phyloP scores from a whole-genome alignment of 768 basidiomycete genomes.

The Suillus brevipes region DNA sequence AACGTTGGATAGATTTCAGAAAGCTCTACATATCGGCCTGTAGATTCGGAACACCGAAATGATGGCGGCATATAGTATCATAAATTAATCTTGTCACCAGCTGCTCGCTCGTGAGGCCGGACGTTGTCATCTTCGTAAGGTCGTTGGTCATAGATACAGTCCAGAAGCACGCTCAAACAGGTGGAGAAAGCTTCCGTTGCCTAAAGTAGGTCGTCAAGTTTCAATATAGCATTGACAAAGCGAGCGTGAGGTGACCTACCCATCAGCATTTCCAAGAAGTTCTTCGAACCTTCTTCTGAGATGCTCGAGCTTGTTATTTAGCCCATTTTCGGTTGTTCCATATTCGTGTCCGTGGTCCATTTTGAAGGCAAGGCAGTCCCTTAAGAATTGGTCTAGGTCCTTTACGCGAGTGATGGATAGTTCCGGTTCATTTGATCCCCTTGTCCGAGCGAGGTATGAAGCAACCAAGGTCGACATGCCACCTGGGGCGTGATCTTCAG shows the following conservation, averaged over 20 bases:
- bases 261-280: slow-evolving; percentile 23
- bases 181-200: slow-evolving; percentile 1
- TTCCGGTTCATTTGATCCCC: slow-evolving; percentile 73
- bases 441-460: slow-evolving; percentile 68
- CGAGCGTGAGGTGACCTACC: neutral
- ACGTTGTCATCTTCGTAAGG: neutral
- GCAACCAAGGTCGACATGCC: slow-evolving; percentile 67
- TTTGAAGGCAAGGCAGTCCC: slow-evolving; percentile 56
- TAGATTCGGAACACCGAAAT: neutral
- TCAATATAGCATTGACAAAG: neutral
- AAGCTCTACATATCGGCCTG: neutral
- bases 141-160: neutral
- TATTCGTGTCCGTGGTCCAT: slow-evolving; percentile 54
- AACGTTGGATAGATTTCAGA: neutral
- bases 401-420: slow-evolving; percentile 53
- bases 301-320: slow-evolving; percentile 10
- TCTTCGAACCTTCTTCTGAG: slow-evolving; percentile 31
- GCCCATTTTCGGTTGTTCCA: slow-evolving; percentile 7
- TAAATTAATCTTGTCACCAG: neutral
- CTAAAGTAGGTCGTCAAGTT: neutral
- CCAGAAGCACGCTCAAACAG: neutral
- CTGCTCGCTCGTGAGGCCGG: neutral
- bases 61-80: neutral
- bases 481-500: slow-evolving; percentile 35
- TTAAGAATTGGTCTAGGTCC: slow-evolving; percentile 66